A percentile compares a stretch with the other conserved stretches of the same genome.
Conservation (phyloP, 140 eudicot species). For the Bidens hawaiensis region DNA sequence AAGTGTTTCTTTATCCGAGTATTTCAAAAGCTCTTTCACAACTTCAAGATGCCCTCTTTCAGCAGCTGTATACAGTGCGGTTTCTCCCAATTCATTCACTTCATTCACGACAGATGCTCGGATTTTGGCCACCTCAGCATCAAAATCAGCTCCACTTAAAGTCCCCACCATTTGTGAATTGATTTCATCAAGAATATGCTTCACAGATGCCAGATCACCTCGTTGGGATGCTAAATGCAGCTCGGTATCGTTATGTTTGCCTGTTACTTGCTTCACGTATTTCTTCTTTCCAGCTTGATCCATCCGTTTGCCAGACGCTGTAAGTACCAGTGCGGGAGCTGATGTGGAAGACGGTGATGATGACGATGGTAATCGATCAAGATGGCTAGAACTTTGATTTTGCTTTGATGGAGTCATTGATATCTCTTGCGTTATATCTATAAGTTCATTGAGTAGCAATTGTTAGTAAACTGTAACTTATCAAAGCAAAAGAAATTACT, state of each 20-base stretch:
- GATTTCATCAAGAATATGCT: conserved; percentile 52
- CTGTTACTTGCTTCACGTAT: conserved; percentile 85
- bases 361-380: conserved; percentile 38
- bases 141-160: conserved; percentile 63
- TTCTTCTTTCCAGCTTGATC: conserved; percentile 74
- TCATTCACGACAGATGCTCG: conserved; percentile 68
- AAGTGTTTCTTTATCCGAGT: conserved; percentile 49
- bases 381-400: conserved; percentile 18
- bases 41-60: conserved; percentile 62
- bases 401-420: conserved; percentile 27
- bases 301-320: conserved; percentile 71
- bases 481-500: background rate
- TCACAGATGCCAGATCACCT: conserved; percentile 66
- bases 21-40: conserved; percentile 67
- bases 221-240: conserved; percentile 77
- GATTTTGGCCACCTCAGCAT: conserved; percentile 69
- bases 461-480: background rate
- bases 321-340: conserved; percentile 71
- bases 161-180: conserved; percentile 51
- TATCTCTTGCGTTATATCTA: conserved; percentile 30
- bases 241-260: conserved; percentile 77
- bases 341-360: conserved; percentile 68
- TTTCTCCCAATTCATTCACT: conserved; percentile 63
- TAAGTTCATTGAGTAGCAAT: background rate
- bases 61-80: conserved; percentile 57